Percentiles rank a stretch among this genome's conserved stretches.
phyloP scores from a whole-genome alignment of 495 filamentous ascomycete genomes.

The Aspergillus conjunctus region DNA sequence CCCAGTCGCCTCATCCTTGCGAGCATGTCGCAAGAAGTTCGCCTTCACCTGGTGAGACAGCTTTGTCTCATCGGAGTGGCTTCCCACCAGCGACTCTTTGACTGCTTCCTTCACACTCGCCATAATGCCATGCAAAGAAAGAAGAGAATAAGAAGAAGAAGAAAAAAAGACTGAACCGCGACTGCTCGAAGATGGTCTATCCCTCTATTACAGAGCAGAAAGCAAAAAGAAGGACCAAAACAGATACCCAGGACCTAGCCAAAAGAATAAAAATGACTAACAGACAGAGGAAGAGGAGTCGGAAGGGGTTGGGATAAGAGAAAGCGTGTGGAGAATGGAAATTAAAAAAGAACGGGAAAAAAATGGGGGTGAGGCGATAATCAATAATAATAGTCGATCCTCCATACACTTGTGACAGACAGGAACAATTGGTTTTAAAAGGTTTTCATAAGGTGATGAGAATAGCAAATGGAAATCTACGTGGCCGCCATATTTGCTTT shows the following conservation, averaged over 20 bases:
- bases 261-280: constrained; percentile 11
- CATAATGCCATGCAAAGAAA: constrained; percentile 43
- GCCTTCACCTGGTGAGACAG: constrained; percentile 69
- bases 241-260: no score
- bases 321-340: constrained; percentile 27
- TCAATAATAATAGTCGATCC: constrained; percentile 14
- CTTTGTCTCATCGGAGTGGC: constrained; percentile 55
- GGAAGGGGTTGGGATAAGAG: constrained; percentile 28
- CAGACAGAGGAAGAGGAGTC: constrained; percentile 16
- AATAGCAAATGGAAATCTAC: constrained; percentile 17
- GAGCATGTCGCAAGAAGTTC: constrained; percentile 76
- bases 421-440: constrained; percentile 1
- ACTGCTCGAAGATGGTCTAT: background rate
- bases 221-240: constrained; percentile 5
- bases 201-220: constrained; percentile 3
- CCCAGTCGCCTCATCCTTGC: constrained; percentile 71
- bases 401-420: constrained; percentile 2
- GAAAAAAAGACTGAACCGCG: constrained; percentile 6
- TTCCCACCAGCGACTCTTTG: constrained; percentile 76
- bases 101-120: constrained; percentile 66
- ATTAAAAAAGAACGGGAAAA: constrained; percentile 14
- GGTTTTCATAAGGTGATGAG: constrained; percentile 17
- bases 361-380: constrained; percentile 19
- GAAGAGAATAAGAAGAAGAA: constrained; percentile 17
- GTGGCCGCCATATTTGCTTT: constrained; percentile 15